phyloP scores from a whole-genome alignment of 306 rosid genomes.

The Pyrus pyrifolia region DNA sequence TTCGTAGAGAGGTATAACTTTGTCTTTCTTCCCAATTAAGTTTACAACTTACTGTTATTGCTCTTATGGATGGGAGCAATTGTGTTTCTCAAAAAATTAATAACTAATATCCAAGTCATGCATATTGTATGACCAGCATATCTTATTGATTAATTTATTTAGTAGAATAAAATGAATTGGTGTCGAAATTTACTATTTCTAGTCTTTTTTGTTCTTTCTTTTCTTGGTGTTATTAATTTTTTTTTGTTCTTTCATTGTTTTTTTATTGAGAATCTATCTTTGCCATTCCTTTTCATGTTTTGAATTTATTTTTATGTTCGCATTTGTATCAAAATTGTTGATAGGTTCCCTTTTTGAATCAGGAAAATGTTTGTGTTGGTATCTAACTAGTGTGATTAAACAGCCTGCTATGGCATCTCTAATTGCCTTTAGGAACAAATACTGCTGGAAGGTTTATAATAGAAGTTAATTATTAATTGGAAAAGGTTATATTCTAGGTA shows the following conservation, averaged over 20 bases:
- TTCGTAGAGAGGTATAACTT: slow-evolving; percentile 74
- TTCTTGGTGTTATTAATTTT: background rate
- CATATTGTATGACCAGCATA: background rate
- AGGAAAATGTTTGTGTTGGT: background rate
- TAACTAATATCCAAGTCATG: background rate
- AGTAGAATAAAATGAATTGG: background rate
- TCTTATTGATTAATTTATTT: background rate
- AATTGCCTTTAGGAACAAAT: background rate
- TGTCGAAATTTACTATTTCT: background rate
- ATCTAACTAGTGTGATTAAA: too few relatives aligned
- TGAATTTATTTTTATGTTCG: background rate
- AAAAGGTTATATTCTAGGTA: background rate
- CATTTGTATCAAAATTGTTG: background rate
- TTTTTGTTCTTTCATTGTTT: background rate
- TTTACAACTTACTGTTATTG: background rate
- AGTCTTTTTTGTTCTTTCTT: background rate
- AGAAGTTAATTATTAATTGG: background rate
- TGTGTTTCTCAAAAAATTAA: background rate
- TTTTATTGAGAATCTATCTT: background rate
- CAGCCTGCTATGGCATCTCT: background rate
- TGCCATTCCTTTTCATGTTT: too few relatives aligned
- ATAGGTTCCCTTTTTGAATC: background rate
- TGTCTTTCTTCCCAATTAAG: slow-evolving; percentile 8
- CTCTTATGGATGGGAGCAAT: background rate
- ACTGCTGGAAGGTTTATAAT: background rate